Percentiles rank a stretch among this genome's conserved stretches.
Evolutionary conservation across 2,329 filamentous ascomycete genomes (phyloP).

Genomic region (Aspergillus ruber): DNA sequence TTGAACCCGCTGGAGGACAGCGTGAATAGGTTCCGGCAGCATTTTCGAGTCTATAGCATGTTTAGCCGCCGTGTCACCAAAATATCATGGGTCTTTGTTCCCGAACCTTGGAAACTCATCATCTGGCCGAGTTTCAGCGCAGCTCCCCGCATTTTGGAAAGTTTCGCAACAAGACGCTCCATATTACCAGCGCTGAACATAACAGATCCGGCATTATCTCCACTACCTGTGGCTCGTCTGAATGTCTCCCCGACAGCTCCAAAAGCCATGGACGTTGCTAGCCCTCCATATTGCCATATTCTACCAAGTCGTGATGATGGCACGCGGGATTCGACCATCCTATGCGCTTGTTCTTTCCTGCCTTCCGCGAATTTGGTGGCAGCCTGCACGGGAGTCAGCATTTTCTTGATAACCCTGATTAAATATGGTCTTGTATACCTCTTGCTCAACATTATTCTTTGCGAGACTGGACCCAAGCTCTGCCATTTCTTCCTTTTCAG

Average conservation of each 20-base stretch:
- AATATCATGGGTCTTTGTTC: not conserved
- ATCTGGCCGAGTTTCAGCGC: constrained; percentile 97
- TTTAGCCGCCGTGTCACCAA: constrained; percentile 1
- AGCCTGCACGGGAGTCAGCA: constrained; percentile 9
- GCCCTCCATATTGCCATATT: constrained; percentile 88
- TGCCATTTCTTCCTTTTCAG: constrained; percentile 35
- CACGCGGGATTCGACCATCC: constrained; percentile 81
- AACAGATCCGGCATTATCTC: constrained; percentile 60
- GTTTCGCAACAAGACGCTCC: constrained; percentile 83
- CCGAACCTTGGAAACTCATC: constrained; percentile 81
- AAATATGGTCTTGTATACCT: constrained; percentile 7
- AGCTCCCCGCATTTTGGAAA: constrained; percentile 93
- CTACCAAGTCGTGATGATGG: constrained; percentile 80
- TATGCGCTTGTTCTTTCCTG: constrained; percentile 46
- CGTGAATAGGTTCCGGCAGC: constrained; percentile 77
- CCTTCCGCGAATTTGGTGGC: constrained; percentile 11
- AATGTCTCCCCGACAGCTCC: constrained; percentile 82
- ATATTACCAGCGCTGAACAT: constrained; percentile 87
- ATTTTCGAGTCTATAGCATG: constrained; percentile 68
- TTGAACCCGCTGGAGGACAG: constrained; percentile 88
- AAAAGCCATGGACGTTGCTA: constrained; percentile 92
- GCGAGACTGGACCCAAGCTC: constrained; percentile 13
- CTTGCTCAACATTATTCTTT: constrained; percentile 4
- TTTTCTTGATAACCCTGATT: not conserved
- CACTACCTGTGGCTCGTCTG: constrained; percentile 68